Conservation (phyloP, 495 filamentous ascomycete species). For the Chaetomium cochliodes region DNA sequence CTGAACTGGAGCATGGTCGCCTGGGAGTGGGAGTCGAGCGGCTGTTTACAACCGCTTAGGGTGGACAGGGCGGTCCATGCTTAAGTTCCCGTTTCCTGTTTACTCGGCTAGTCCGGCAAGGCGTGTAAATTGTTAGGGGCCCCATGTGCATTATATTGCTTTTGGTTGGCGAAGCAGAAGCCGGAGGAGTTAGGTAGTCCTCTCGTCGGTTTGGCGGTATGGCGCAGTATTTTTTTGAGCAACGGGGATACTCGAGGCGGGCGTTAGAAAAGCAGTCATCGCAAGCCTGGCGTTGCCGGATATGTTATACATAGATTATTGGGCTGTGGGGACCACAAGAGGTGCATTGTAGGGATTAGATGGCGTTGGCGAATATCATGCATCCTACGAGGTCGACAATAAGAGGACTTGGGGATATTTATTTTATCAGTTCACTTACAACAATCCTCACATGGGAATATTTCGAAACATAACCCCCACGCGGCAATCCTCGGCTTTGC, state of each 20-base stretch:
- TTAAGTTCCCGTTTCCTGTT: constrained; percentile 21
- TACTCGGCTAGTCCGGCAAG: neutral
- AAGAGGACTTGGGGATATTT: neutral
- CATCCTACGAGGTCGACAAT: neutral
- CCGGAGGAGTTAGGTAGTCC: constrained; percentile 52
- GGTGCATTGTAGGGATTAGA: constrained; percentile 13
- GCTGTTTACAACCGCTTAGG: constrained; percentile 33
- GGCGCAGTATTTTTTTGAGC: constrained; percentile 31
- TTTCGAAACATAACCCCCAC: neutral
- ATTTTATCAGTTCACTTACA: neutral
- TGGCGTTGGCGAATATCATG: constrained; percentile 13
- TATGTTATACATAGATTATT: neutral
- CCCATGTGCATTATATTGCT: constrained; percentile 22
- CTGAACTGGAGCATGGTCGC: constrained; percentile 90
- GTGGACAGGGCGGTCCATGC: constrained; percentile 43
- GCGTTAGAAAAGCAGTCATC: constrained; percentile 31
- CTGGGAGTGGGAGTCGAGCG: constrained; percentile 68
- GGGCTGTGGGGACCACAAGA: constrained; percentile 3
- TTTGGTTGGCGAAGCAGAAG: constrained; percentile 40
- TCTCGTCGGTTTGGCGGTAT: constrained; percentile 40
- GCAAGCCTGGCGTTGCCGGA: constrained; percentile 14
- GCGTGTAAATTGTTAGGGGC: constrained; percentile 12
- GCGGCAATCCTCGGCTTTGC: neutral
- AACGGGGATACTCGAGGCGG: constrained; percentile 17
- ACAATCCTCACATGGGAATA: neutral